Percentiles rank a stretch among this genome's conserved stretches.
Evolutionary conservation across 768 basidiomycete species (phyloP).

Genomic region (Sporobolomyces pararoseus): DNA sequence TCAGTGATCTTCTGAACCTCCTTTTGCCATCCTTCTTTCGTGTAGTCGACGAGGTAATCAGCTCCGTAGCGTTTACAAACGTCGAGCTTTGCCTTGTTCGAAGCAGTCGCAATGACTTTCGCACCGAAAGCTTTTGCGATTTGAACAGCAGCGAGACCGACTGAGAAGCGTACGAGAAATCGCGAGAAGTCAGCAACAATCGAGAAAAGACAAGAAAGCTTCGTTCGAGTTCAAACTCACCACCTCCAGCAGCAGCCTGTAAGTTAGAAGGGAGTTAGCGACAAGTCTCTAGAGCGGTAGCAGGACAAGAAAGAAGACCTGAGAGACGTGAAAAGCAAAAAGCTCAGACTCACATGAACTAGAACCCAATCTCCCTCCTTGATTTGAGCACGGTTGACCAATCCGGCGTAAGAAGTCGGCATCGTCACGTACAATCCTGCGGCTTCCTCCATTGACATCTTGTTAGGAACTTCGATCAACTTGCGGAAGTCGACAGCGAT

Average conservation of each 20-base stretch:
- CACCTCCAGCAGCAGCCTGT: slow-evolving; percentile 4
- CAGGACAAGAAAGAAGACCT: not conserved
- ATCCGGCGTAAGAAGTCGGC: slow-evolving; percentile 78
- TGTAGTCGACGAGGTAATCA: slow-evolving; percentile 76
- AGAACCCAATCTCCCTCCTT: slow-evolving; percentile 85
- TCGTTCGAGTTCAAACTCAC: too few species aligned
- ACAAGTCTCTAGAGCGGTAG: not conserved
- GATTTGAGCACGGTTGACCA: slow-evolving; percentile 76
- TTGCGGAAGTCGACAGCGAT: slow-evolving; percentile 57
- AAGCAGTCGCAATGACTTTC: slow-evolving; percentile 87
- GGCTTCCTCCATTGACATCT: slow-evolving; percentile 77
- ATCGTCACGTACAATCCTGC: slow-evolving; percentile 79
- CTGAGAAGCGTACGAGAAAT: too few species aligned
- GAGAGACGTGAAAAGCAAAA: too few species aligned
- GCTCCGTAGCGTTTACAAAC: slow-evolving; percentile 73
- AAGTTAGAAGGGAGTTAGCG: not conserved
- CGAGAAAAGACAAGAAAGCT: too few species aligned
- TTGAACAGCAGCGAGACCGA: slow-evolving; percentile 86
- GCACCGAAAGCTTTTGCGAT: slow-evolving; percentile 90
- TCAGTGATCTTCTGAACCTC: slow-evolving; percentile 76
- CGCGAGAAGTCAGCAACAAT: too few species aligned
- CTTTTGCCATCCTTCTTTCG: slow-evolving; percentile 75
- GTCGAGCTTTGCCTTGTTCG: slow-evolving; percentile 60
- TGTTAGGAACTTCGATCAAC: slow-evolving; percentile 67
- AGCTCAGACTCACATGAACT: slow-evolving; percentile 55